Conservation (phyloP, 2,329 filamentous ascomycete genomes). For the Dactylellina sp. region DNA sequence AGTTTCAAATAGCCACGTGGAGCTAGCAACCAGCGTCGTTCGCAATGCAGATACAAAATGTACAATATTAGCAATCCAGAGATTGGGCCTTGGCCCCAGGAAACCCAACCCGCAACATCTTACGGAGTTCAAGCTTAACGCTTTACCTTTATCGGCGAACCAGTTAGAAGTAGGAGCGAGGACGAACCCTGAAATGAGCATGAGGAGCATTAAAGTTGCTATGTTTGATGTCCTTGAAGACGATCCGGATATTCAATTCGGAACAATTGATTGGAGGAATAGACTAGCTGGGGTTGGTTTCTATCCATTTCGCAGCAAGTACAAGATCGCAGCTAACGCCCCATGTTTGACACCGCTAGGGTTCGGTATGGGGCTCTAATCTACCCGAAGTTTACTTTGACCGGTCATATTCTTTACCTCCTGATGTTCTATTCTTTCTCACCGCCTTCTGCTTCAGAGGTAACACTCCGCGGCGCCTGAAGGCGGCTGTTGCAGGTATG, state of each 20-base stretch:
- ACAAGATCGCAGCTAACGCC: neutral
- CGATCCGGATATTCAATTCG: conserved; percentile 45
- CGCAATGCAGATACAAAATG: conserved; percentile 19
- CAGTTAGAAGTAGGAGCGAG: conserved; percentile 29
- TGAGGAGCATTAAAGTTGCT: conserved; percentile 42
- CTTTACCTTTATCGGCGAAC: conserved; percentile 25
- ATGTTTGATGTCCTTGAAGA: conserved; percentile 50
- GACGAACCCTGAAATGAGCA: conserved; percentile 21
- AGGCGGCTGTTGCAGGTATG: conserved; percentile 12
- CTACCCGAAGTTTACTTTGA: conserved; percentile 33
- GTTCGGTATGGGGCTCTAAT: neutral
- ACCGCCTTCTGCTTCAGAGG: conserved; percentile 12
- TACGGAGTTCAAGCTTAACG: conserved; percentile 26
- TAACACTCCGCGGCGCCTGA: conserved; percentile 11
- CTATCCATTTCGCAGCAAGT: neutral
- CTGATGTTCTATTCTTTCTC: conserved; percentile 43
- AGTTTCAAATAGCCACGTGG: conserved; percentile 16
- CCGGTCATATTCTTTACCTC: conserved; percentile 35
- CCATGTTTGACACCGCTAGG: neutral
- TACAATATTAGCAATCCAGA: conserved; percentile 34
- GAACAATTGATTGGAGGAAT: conserved; percentile 33
- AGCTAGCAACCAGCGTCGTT: conserved; percentile 37
- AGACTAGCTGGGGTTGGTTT: conserved; percentile 21
- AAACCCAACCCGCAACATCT: neutral
- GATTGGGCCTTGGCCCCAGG: conserved; percentile 27